Conservation (phyloP, 2,329 filamentous ascomycete genomes). For the Ophiosphaerella herpotricha region DNA sequence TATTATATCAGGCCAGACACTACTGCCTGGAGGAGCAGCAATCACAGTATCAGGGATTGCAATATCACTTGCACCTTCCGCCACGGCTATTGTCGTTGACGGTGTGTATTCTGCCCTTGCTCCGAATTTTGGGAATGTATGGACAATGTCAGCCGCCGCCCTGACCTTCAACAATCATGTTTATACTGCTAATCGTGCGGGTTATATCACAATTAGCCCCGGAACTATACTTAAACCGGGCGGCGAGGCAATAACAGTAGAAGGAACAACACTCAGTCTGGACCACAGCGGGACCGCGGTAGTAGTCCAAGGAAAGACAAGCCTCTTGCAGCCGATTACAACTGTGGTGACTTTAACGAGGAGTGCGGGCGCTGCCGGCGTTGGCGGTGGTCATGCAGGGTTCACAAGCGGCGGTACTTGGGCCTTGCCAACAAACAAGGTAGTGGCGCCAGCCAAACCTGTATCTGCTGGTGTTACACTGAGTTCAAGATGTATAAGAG, state of each 20-base stretch:
- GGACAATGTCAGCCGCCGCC: constrained; percentile 32
- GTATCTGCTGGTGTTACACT: constrained; percentile 1
- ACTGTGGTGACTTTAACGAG: constrained; percentile 26
- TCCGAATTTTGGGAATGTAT: constrained; percentile 21
- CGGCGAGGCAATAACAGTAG: constrained; percentile 39
- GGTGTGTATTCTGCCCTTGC: constrained; percentile 30
- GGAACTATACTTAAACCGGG: constrained; percentile 46
- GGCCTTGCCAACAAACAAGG: not conserved
- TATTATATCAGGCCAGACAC: constrained; percentile 35
- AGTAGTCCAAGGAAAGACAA: constrained; percentile 31
- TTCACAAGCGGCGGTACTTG: constrained; percentile 3
- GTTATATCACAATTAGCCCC: constrained; percentile 47
- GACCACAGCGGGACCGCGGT: constrained; percentile 31
- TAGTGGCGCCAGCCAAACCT: constrained; percentile 1
- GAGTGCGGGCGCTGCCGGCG: constrained; percentile 1
- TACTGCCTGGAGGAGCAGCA: constrained; percentile 40
- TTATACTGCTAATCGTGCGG: constrained; percentile 51
- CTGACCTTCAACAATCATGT: constrained; percentile 43
- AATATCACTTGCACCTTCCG: constrained; percentile 42
- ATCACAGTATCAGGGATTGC: constrained; percentile 44
- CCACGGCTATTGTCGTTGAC: constrained; percentile 44
- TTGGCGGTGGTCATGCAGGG: constrained; percentile 2
- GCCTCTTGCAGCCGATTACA: constrained; percentile 22
- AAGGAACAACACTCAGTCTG: constrained; percentile 41
- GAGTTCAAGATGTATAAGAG: not conserved